A percentile compares a stretch with the other conserved stretches of the same genome.
Conservation (phyloP, 768 basidiomycete species). For the Lactifluus subvellereus region DNA sequence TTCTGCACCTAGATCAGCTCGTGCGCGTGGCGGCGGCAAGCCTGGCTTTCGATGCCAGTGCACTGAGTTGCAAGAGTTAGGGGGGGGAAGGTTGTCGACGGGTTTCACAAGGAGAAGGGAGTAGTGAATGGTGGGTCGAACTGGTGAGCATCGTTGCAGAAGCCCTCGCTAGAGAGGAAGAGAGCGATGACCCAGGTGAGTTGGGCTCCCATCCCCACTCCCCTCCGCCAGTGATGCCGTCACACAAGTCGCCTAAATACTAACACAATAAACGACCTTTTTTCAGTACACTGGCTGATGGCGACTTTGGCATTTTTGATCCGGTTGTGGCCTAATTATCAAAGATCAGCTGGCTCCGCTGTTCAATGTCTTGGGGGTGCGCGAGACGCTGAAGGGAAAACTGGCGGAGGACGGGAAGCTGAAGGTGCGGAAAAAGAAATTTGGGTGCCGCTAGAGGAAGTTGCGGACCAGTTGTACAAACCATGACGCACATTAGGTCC, state of each 20-base stretch:
- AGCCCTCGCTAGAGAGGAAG: conserved; percentile 63
- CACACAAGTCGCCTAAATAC: too few species aligned
- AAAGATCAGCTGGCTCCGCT: conserved; percentile 46
- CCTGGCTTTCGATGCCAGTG: conserved; percentile 70
- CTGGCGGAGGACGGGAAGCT: too few species aligned
- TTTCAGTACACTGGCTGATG: conserved; percentile 72
- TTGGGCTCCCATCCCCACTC: background rate
- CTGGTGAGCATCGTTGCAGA: conserved; percentile 78
- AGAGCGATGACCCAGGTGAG: conserved; percentile 78
- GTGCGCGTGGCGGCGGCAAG: conserved; percentile 81
- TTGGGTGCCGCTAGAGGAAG: too few species aligned
- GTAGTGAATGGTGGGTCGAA: conserved; percentile 84
- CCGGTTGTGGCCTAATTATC: conserved; percentile 66
- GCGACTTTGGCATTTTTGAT: conserved; percentile 75
- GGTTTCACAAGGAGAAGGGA: conserved; percentile 40
- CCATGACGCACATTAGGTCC: conserved; percentile 13
- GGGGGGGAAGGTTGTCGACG: conserved; percentile 29
- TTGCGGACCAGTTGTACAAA: too few species aligned
- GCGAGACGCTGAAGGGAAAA: too few species aligned
- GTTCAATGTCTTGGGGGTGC: conserved; percentile 64
- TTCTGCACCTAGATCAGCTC: conserved; percentile 60
- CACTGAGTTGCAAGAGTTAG: conserved; percentile 43
- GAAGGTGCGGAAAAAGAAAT: too few species aligned
- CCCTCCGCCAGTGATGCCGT: background rate
- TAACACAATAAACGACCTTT: too few species aligned